These are phyloP conservation scores for Debaryomyces udenii DNA, from an alignment of 1,139 yeast species.

Conservation along the genomic window DNA sequence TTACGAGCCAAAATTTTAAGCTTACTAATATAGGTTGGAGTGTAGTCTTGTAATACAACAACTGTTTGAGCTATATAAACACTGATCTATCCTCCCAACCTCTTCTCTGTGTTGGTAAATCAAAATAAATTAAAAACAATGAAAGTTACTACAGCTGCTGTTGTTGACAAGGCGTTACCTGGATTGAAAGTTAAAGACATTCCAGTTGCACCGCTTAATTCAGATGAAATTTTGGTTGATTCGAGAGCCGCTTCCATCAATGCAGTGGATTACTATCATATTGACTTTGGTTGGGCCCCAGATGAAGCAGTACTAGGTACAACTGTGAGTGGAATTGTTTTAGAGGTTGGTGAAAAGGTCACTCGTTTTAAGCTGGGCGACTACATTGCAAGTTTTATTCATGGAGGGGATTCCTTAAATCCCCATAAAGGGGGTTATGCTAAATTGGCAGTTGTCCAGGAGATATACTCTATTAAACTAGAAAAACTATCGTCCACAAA, in stretches of 20 bases:
- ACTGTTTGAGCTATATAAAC: no score
- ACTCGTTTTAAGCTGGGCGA: constrained; percentile 19
- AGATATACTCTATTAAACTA: constrained; percentile 13
- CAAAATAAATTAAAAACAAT: not conserved
- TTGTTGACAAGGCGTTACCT: not conserved
- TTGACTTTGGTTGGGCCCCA: constrained; percentile 10
- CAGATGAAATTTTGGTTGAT: constrained; percentile 9
- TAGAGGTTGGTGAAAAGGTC: constrained; percentile 18
- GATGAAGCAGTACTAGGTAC: constrained; percentile 16
- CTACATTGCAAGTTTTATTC: constrained; percentile 15
- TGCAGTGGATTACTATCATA: constrained; percentile 8
- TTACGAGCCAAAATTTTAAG: no score
- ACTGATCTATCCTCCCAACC: no score
- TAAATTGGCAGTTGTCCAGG: constrained; percentile 12
- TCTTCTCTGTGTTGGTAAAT: no score
- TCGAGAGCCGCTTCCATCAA: constrained; percentile 5
- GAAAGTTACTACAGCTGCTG: not conserved
- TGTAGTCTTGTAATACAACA: no score
- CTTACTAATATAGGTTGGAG: no score
- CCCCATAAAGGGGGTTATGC: constrained; percentile 14
- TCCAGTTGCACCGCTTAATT: constrained; percentile 7
- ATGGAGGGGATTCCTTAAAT: constrained; percentile 11
- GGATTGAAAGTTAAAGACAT: constrained; percentile 1
- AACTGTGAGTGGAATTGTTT: constrained; percentile 20
- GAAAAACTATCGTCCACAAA: not conserved